Base-by-base conservation (phyloP, 257 asterid genomes). In the Apocynum venetum region DNA sequence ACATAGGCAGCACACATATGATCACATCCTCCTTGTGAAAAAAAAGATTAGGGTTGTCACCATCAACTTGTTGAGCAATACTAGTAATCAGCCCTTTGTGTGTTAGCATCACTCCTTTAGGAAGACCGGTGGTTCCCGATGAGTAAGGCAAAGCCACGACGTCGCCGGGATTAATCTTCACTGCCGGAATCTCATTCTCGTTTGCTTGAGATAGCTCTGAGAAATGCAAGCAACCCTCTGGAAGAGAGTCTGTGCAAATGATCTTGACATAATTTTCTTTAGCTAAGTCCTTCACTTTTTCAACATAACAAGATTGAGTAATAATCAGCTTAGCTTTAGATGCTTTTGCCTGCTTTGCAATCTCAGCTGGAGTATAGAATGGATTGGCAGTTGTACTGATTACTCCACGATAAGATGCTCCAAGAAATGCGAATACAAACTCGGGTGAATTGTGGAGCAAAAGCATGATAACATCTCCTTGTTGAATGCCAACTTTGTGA, bases 21-120 rank as follows among this genome's bases (percentile, higher is more conserved):
- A 85, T 66, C 80, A 85, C 86, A 73, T 85, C 88, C 14, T 82
- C 81, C 31, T 67, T 78, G 47, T 80, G 85, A 0, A 85, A 59
- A 43, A 80, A 78, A 12, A 85, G 81, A 53, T 85, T 80, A 11
- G 86, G 86, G 71, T 85, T 85, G 0, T 85, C 85, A 38, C 89
- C 89, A 51, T 83, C 89, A 4, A 85, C 89, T 53, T 82, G 85
- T 63, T 85, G 86, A 8, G 89, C 83, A 11, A 85, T 81, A 25
- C 85, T 82, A 1, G 88, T 85, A 0, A 83, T 80, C 6, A 82
- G 47, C 38, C 86, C 86, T 53, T 83, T 80, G 38, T 85, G 88
- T 4, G 86, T 85, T 20, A 85, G 70, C 86, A 85, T 80, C 20
- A 75, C 88, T 1, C 88, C 86, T 68, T 85, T 85, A 0, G 88